Conservation (phyloP, 2,329 filamentous ascomycete genomes). For the Fusarium concolor region DNA sequence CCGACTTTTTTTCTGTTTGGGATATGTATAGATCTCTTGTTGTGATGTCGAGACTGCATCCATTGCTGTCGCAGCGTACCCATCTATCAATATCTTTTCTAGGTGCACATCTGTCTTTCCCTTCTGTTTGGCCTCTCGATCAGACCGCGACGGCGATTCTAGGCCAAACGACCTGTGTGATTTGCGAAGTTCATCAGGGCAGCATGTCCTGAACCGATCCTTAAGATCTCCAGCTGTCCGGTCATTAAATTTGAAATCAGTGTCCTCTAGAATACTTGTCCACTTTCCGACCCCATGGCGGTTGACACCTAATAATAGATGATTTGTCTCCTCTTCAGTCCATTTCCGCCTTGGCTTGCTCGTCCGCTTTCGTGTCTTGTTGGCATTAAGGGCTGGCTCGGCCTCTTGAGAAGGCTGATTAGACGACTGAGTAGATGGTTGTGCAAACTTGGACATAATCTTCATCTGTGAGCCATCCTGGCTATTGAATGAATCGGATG, state of each 20-base stretch:
- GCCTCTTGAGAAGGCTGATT: slow-evolving; percentile 49
- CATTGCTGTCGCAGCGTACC: slow-evolving; percentile 49
- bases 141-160: slow-evolving; percentile 37
- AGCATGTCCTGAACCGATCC: slow-evolving; percentile 74
- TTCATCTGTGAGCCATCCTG: slow-evolving; percentile 59
- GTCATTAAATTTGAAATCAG: slow-evolving; percentile 69
- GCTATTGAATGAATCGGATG: slow-evolving; percentile 66
- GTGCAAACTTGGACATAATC: slow-evolving; percentile 57
- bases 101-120: slow-evolving; percentile 62
- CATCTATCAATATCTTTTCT: slow-evolving; percentile 68
- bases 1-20: slow-evolving; percentile 62
- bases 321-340: slow-evolving; percentile 73
- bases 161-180: slow-evolving; percentile 50
- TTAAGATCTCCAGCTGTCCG: slow-evolving; percentile 73
- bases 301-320: slow-evolving; percentile 70
- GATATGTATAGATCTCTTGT: slow-evolving; percentile 50
- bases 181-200: slow-evolving; percentile 68
- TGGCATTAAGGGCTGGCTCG: slow-evolving; percentile 44
- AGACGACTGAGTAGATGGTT: slow-evolving; percentile 30
- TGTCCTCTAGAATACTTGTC: slow-evolving; percentile 72
- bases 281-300: slow-evolving; percentile 74
- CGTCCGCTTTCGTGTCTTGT: slow-evolving; percentile 64
- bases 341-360: slow-evolving; percentile 71
- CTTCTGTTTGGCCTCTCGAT: slow-evolving; percentile 51
- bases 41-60: slow-evolving; percentile 43